phyloP scores from a whole-genome alignment of 805 yeast species.

The Lipomyces kockii region DNA sequence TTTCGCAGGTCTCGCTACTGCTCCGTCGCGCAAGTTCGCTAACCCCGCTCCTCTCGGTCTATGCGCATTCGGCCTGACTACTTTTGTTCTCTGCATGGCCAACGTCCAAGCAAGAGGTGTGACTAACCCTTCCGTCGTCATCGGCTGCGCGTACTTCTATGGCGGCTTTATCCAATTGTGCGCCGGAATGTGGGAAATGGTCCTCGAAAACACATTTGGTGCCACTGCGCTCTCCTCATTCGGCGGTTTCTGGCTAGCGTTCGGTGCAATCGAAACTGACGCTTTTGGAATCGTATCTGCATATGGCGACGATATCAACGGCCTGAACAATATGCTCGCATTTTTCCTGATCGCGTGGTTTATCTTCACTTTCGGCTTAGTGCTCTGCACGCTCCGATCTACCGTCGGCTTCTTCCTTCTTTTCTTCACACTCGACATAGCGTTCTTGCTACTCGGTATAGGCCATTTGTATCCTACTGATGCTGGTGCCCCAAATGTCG shows the following conservation, averaged over 20 bases:
- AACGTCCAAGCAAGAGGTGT: conserved; percentile 62
- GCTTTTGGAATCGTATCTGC: conserved; percentile 65
- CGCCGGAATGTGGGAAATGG: conserved; percentile 71
- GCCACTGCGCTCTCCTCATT: conserved; percentile 64
- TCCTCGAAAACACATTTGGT: conserved; percentile 68
- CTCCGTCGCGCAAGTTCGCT: conserved; percentile 63
- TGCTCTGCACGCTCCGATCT: conserved; percentile 62
- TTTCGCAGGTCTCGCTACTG: conserved; percentile 32
- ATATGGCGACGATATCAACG: conserved; percentile 48
- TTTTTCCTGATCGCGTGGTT: conserved; percentile 67
- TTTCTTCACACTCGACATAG: conserved; percentile 57
- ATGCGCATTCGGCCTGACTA: conserved; percentile 64
- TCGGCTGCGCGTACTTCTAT: conserved; percentile 63
- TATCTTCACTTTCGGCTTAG: conserved; percentile 60
- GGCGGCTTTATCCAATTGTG: conserved; percentile 65
- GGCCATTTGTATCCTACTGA: conserved; percentile 52
- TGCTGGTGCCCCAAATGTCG: conserved; percentile 29
- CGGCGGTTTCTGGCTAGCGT: conserved; percentile 75
- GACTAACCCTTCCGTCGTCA: conserved; percentile 56
- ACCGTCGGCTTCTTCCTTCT: conserved; percentile 66
- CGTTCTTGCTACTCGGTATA: conserved; percentile 60
- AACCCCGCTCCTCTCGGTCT: conserved; percentile 72
- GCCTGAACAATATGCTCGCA: conserved; percentile 56
- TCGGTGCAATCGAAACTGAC: conserved; percentile 60
- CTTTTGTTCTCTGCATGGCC: conserved; percentile 61